Base-by-base conservation (phyloP, 1,139 yeast species). In the Hemisphaericaspora subhashii region DNA sequence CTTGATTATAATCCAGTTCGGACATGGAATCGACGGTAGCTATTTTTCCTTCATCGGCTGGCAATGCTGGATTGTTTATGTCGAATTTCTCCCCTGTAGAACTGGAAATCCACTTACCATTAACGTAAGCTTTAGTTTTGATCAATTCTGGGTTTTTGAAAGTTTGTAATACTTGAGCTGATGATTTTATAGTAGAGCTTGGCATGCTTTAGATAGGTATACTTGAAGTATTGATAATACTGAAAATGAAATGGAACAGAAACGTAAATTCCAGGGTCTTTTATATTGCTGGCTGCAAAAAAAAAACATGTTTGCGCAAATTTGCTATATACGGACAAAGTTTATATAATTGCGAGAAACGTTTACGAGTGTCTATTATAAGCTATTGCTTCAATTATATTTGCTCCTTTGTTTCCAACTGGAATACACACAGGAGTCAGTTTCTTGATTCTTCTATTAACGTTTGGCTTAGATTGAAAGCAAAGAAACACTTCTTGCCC, bases 51-150 rank as follows among this genome's bases (percentile, higher is more conserved):
- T 57, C 58, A 2, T 60, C 56, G 1, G 66, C 65, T 31, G 44
- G 48, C 10, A 48, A 29, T 3, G 79, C 74, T 1, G 82, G 81
- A 44, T 77, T 74, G n/a, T 52, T 48, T 3, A 76, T 78, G n/a
- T 49, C 54, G 45, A 74, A 73, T 3, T 65, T 52, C 11, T 53
- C 50, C 6, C 47, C 43, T 3, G 46, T 42, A 12, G 44, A 38
- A 35, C 68, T 55, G 28, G 57, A 48, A 4, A 66, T 54, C 75
- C 76, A 74, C 40, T 66, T 43, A 9, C 79, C 79, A 49, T 73
- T 70, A 46, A 74, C 57, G 40, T 55, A 69, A 3, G 74, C 77
- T 33, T 63, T 53, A 11, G 76, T 69, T 42, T 54, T 55, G 39
- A 72, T 40, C 25, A 72, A 55, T 7, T 52, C 56, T 5, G 59